Conservation (phyloP, 2,329 filamentous ascomycete genomes). For the Aureobasidium sp. region DNA sequence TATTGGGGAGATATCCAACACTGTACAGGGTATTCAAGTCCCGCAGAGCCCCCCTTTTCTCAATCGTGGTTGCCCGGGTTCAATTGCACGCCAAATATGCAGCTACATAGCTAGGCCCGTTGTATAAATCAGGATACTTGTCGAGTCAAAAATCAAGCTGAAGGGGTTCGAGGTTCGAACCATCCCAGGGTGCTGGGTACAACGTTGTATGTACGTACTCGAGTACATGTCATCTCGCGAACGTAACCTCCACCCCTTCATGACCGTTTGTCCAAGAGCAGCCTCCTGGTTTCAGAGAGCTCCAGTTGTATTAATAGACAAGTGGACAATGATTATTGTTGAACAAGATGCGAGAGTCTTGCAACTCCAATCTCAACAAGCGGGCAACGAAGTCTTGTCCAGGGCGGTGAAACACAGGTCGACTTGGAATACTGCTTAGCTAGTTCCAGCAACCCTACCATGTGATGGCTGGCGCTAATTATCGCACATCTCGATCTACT, state of each 20-base stretch:
- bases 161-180: not conserved
- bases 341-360: not conserved
- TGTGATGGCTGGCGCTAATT: not conserved
- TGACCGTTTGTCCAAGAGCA: not conserved
- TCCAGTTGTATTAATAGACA: not conserved
- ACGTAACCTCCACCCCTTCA: not conserved
- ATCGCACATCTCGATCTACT: not conserved
- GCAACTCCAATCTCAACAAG: conserved; percentile 2
- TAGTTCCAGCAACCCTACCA: not conserved
- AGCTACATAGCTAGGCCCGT: conserved; percentile 2
- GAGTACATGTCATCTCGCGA: not conserved
- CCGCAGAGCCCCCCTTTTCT: not conserved
- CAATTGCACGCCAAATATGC: conserved; percentile 3
- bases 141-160: not conserved
- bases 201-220: not conserved
- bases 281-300: conserved; percentile 1
- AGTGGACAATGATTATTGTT: not conserved
- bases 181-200: not conserved
- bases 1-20: too few species aligned
- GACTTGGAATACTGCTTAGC: not conserved
- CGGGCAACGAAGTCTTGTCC: conserved; percentile 4
- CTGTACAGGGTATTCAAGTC: not conserved
- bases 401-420: conserved; percentile 6
- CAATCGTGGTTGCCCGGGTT: not conserved
- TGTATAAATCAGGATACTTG: not conserved